Percentiles rank a stretch among this genome's conserved stretches.
Conservation (phyloP, 192 early-diverging fungal genomes). For the Rhizoclosmatium globosum region DNA sequence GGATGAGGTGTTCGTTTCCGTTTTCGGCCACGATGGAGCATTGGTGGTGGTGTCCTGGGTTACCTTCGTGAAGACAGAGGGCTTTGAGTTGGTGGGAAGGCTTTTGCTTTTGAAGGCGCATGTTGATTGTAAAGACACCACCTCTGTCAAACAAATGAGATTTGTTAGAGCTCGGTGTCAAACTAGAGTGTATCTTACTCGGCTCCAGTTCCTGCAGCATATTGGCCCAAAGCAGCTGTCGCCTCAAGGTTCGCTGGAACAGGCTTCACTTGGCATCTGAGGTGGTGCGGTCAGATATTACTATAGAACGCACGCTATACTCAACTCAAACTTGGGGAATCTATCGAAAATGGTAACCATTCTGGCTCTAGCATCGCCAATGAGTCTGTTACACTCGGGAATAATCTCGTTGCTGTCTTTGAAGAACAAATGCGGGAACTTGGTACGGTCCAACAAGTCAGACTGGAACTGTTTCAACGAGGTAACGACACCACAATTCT, state of each 20-base stretch:
- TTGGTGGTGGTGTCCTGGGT: slow-evolving; percentile 51
- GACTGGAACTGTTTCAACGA: slow-evolving; percentile 36
- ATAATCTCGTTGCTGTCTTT: slow-evolving; percentile 32
- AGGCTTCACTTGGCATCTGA: slow-evolving; percentile 31
- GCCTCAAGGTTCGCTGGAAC: slow-evolving; percentile 28
- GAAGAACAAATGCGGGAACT: slow-evolving; percentile 35
- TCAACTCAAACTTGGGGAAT: slow-evolving; percentile 28
- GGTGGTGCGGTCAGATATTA: not conserved
- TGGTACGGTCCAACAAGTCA: slow-evolving; percentile 33
- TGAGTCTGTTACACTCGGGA: slow-evolving; percentile 22
- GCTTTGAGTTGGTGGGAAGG: slow-evolving; percentile 11
- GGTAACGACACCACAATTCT: slow-evolving; percentile 26
- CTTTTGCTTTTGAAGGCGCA: slow-evolving; percentile 13
- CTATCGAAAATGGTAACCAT: slow-evolving; percentile 20
- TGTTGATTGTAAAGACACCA: slow-evolving; percentile 33
- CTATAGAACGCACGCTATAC: not conserved
- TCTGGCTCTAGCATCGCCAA: not conserved
- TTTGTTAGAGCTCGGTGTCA: too few relatives aligned
- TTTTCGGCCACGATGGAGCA: slow-evolving; percentile 31
- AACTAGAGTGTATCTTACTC: not conserved
- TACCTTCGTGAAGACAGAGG: slow-evolving; percentile 42
- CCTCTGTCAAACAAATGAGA: not conserved
- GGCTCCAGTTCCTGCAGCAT: slow-evolving; percentile 26
- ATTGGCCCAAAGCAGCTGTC: slow-evolving; percentile 16
- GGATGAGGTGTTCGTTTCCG: slow-evolving; percentile 20